Base-by-base conservation (phyloP, 768 basidiomycete genomes). In the Erythrobasidium yunnanense region DNA sequence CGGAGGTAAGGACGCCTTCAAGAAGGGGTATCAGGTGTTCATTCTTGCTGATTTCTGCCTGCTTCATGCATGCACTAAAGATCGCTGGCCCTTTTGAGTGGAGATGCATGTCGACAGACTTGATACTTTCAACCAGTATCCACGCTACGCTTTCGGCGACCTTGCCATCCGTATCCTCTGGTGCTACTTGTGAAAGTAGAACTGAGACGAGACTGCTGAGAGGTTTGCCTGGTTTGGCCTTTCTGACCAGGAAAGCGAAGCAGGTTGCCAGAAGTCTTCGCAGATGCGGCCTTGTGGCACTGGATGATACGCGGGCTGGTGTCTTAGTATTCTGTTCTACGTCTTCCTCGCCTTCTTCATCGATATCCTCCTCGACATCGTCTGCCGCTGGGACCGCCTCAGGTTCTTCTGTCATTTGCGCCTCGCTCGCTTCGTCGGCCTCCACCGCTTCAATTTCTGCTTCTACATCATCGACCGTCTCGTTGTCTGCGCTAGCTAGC, bases 281-380 rank as follows among this genome's bases (percentile, higher is more conserved):
- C 6, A 68, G 63, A 54, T 65, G 67, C 22, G 67, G 67, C 49
- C 55, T 66, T 3, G 58, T 66, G 42, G 32, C 27, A 11, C 33
- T 49, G 5, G 20, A 11, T 18, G 63, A 32, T 62, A 42, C n/a
- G n/a, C n/a, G n/a, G n/a, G n/a, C n/a, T n/a, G n/a, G n/a, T n/a
- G n/a, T n/a, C n/a, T n/a, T n/a, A n/a, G n/a, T n/a, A n/a, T n/a
- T n/a, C n/a, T 63, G 46, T 51, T 2, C n/a, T 22, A 25, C 60
- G 5, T 51, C 60, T 20, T 27, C 46, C 2, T 51, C 60, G 34
- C n/a, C 60, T 49, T 6, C 11, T 27, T 23, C 7, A 17, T 60
- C 57, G 33, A 56, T 29, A 25, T 4, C 65, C 22, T 67, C 45
- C 17, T 46, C 34, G 6, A 63, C 46, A 8, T 30, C 65, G n/a